Evolutionary conservation across 257 asterid species (phyloP).

Genomic region (Capsicum rhomboideum): DNA sequence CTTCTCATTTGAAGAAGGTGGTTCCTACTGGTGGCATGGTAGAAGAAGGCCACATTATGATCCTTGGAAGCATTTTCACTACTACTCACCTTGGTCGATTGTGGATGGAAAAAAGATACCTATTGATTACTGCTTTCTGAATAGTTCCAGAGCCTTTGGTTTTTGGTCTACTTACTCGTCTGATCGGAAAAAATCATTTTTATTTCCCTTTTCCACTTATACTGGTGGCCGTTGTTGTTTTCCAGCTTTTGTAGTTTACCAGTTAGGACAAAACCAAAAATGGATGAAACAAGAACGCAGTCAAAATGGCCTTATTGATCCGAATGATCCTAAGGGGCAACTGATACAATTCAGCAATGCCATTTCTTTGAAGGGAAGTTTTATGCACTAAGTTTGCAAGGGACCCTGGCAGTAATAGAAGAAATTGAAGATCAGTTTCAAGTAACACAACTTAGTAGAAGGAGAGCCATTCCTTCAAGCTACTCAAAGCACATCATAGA

Average conservation of each 20-base stretch:
- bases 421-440: conserved; percentile 8
- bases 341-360: conserved; percentile 19
- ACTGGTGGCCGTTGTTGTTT: not conserved
- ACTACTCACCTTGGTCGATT: not conserved
- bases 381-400: conserved; percentile 28
- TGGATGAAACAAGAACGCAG: conserved; percentile 15
- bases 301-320: conserved; percentile 9
- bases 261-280: not conserved
- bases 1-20: conserved; percentile 1
- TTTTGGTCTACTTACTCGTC: not conserved
- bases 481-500: conserved; percentile 19
- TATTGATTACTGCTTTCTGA: not conserved
- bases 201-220: not conserved
- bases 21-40: not conserved
- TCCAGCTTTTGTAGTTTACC: conserved; percentile 7
- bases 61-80: not conserved
- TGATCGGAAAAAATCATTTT: not conserved
- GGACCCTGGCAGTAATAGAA: conserved; percentile 23
- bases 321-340: conserved; percentile 4
- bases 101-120: not conserved
- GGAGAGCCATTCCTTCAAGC: conserved; percentile 15
- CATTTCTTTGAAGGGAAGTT: conserved; percentile 19
- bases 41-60: not conserved
- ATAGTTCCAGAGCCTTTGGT: not conserved
- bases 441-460: conserved; percentile 11